These are phyloP conservation scores for Candida andamanensis DNA, from an alignment of 805 yeast species.

Conservation along the genomic window DNA sequence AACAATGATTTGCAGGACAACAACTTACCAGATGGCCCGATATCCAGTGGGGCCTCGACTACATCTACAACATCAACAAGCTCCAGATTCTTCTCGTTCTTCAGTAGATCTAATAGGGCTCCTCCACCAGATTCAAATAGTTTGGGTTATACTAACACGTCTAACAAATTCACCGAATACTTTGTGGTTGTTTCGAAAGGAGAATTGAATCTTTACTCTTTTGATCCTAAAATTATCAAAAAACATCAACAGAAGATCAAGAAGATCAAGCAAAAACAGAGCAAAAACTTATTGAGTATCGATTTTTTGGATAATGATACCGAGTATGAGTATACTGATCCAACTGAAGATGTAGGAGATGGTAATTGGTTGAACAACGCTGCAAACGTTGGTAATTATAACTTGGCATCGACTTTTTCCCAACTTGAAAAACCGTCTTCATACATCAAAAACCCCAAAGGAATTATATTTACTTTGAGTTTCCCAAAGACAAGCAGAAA, in stretches of 20 bases:
- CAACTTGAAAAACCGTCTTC: constrained; percentile 22
- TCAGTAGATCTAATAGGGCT: constrained; percentile 12
- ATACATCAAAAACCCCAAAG: constrained; percentile 11
- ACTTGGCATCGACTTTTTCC: constrained; percentile 49
- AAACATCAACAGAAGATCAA: constrained; percentile 33
- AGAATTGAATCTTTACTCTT: constrained; percentile 54
- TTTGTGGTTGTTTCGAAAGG: constrained; percentile 70
- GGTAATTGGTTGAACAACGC: constrained; percentile 71
- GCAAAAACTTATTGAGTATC: constrained; percentile 6
- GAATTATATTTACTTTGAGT: constrained; percentile 47
- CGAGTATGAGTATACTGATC: constrained; percentile 14
- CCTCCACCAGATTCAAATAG: constrained; percentile 2
- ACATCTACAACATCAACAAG: constrained; percentile 14
- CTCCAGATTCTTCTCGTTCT: constrained; percentile 25
- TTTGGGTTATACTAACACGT: constrained; percentile 2
- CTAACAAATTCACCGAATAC: constrained; percentile 35
- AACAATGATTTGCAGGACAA: constrained; percentile 35
- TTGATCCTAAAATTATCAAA: constrained; percentile 41
- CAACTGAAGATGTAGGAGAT: constrained; percentile 41
- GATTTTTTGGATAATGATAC: constrained; percentile 9
- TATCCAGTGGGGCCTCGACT: constrained; percentile 9
- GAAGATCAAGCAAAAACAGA: constrained; percentile 16
- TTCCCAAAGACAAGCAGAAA: constrained; percentile 43
- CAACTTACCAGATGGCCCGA: constrained; percentile 9
- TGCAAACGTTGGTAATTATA: constrained; percentile 48